Conservation (phyloP, 805 yeast species). For the Zygosaccharomyces lentus region DNA sequence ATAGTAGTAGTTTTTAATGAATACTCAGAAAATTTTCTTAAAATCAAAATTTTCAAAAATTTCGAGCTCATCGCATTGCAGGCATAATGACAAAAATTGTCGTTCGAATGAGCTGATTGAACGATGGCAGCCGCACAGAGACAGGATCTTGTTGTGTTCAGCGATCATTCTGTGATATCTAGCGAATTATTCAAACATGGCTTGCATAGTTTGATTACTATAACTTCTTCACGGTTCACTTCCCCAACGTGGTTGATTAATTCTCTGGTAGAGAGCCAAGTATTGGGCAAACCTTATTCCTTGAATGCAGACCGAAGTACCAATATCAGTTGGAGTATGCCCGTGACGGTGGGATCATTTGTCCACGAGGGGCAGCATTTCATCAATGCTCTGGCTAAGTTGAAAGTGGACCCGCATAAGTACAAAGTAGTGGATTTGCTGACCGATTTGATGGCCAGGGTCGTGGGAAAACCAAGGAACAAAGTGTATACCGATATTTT, state of each 20-base stretch:
- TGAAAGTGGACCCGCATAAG: slow-evolving; percentile 23
- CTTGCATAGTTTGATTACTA: slow-evolving; percentile 30
- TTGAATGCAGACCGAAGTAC: slow-evolving; percentile 33
- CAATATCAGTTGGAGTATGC: slow-evolving; percentile 11
- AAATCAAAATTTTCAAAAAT: background rate
- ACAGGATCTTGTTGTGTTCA: slow-evolving; percentile 55
- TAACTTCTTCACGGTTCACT: slow-evolving; percentile 48
- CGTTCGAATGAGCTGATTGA: background rate
- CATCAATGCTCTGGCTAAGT: slow-evolving; percentile 19
- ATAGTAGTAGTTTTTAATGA: background rate
- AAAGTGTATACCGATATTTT: slow-evolving; percentile 66
- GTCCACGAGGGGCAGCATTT: slow-evolving; percentile 23
- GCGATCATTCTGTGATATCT: slow-evolving; percentile 45
- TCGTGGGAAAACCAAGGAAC: slow-evolving; percentile 64
- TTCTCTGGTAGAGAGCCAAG: slow-evolving; percentile 49
- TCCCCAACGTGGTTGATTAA: slow-evolving; percentile 61
- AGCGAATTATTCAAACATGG: slow-evolving; percentile 16
- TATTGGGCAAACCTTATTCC: slow-evolving; percentile 43
- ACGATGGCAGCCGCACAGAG: slow-evolving; percentile 37
- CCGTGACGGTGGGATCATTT: slow-evolving; percentile 32
- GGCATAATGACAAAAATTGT: background rate
- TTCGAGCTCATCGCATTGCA: slow-evolving; percentile 6
- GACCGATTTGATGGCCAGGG: slow-evolving; percentile 40
- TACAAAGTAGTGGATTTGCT: slow-evolving; percentile 43
- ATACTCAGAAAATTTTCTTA: background rate